phyloP scores from a whole-genome alignment of 805 yeast species.

The Ogataea nonfermentans region DNA sequence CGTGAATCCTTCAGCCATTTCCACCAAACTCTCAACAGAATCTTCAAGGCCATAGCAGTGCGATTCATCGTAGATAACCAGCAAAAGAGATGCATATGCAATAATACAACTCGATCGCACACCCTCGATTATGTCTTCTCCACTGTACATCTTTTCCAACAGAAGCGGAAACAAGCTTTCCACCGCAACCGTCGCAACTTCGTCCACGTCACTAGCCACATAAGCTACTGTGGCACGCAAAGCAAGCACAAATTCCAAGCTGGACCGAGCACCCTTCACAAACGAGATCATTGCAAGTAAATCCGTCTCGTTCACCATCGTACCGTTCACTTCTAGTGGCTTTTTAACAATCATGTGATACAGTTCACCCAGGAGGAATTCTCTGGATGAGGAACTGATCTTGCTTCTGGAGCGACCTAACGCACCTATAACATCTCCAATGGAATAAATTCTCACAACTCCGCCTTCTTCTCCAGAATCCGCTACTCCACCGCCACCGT shows the following conservation, averaged over 20 bases:
- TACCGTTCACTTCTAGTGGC: conserved; percentile 29
- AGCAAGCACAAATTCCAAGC: conserved; percentile 38
- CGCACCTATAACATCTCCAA: conserved; percentile 45
- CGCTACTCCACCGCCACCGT: conserved; percentile 4
- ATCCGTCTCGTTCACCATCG: conserved; percentile 36
- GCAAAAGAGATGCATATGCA: conserved; percentile 33
- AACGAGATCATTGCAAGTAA: conserved; percentile 38
- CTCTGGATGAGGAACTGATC: conserved; percentile 47
- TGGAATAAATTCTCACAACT: conserved; percentile 28
- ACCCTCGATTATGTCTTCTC: conserved; percentile 14
- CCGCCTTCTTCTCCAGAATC: conserved; percentile 14
- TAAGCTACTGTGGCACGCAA: conserved; percentile 44
- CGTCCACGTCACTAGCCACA: conserved; percentile 49
- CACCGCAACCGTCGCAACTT: conserved; percentile 39
- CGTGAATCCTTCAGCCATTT: conserved; percentile 39
- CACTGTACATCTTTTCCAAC: conserved; percentile 17
- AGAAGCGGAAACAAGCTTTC: conserved; percentile 32
- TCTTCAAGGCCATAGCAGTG: conserved; percentile 52
- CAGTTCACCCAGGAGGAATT: conserved; percentile 49
- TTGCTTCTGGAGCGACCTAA: conserved; percentile 41
- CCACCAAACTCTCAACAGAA: conserved; percentile 41
- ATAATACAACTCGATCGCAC: conserved; percentile 18
- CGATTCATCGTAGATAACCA: conserved; percentile 47
- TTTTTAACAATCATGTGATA: conserved; percentile 45
- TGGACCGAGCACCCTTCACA: conserved; percentile 27